A percentile compares a stretch with the other conserved stretches of the same genome.
These are phyloP conservation scores for Pichia norvegensis DNA, from an alignment of 1,139 yeast genomes.

Conservation along the genomic window DNA sequence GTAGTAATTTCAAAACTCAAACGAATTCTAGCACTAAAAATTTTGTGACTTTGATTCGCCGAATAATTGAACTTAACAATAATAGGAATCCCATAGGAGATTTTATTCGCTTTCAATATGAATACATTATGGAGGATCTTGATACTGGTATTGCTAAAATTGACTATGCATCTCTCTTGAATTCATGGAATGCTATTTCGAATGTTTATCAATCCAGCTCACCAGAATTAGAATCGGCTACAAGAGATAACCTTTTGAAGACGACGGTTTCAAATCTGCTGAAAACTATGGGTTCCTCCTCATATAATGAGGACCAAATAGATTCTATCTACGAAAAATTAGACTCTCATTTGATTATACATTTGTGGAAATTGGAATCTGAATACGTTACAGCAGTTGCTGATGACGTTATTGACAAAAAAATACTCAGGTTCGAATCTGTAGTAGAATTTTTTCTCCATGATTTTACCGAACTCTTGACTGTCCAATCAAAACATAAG, in stretches of 20 bases:
- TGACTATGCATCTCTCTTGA: slow-evolving; percentile 27
- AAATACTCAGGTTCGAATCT: slow-evolving; percentile 30
- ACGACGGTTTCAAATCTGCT: slow-evolving; percentile 20
- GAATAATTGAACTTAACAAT: slow-evolving; percentile 51
- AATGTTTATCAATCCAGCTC: slow-evolving; percentile 17
- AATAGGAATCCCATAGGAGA: slow-evolving; percentile 58
- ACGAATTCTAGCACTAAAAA: slow-evolving; percentile 29
- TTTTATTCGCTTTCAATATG: slow-evolving; percentile 47
- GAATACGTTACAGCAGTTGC: slow-evolving; percentile 24
- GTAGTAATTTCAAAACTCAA: slow-evolving; percentile 18
- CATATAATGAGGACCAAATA: slow-evolving; percentile 9
- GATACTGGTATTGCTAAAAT: slow-evolving; percentile 32
- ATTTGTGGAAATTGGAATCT: slow-evolving; percentile 23
- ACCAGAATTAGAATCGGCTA: not conserved
- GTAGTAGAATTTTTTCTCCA: slow-evolving; percentile 28
- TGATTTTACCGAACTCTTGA: slow-evolving; percentile 16
- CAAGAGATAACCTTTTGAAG: slow-evolving; percentile 13
- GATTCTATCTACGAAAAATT: slow-evolving; percentile 12
- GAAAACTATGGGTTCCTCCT: slow-evolving; percentile 18
- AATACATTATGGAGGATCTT: slow-evolving; percentile 32
- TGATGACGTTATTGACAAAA: slow-evolving; percentile 19
- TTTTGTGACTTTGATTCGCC: slow-evolving; percentile 50
- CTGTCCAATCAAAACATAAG: slow-evolving; percentile 8
- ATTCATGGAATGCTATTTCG: slow-evolving; percentile 28
- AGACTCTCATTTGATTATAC: slow-evolving; percentile 26